phyloP scores from a whole-genome alignment of 164 flowering plant genomes.

The Macadamia integrifolia region DNA sequence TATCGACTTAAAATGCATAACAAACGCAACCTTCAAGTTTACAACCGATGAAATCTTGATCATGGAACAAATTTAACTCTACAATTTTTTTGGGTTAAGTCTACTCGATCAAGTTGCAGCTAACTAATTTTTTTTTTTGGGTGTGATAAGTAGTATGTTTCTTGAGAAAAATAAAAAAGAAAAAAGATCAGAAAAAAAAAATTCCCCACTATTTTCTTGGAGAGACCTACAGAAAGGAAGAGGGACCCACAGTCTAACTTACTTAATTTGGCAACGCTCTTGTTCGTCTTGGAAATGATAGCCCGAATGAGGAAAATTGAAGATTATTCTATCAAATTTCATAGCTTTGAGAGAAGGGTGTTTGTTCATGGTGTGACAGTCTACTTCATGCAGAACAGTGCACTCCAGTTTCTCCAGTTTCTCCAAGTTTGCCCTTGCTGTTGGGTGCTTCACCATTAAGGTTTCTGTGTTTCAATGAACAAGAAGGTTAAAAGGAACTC shows the following conservation, averaged over 20 bases:
- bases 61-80: too few species aligned
- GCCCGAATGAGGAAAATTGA: constrained; percentile 28
- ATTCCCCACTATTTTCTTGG: too few species aligned
- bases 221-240: too few species aligned
- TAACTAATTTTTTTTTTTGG: too few species aligned
- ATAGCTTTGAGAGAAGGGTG: constrained; percentile 2
- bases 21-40: too few species aligned
- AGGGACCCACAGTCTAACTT: background rate
- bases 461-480: background rate
- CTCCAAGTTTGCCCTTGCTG: constrained; percentile 7
- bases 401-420: constrained; percentile 7
- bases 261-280: background rate
- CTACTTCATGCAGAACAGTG: constrained; percentile 18
- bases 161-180: too few species aligned
- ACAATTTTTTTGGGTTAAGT: too few species aligned
- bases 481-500: background rate
- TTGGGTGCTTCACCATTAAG: constrained; percentile 4
- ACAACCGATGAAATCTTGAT: too few species aligned
- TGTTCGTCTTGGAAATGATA: background rate
- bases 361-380: constrained; percentile 12
- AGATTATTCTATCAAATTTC: constrained; percentile 23
- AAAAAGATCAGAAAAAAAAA: too few species aligned
- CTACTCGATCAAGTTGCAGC: too few species aligned
- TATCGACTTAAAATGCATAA: too few species aligned
- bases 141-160: too few species aligned